Evolutionary conservation across 2,329 filamentous ascomycete species (phyloP), one percentile per base, ranked within the genome.

Genomic region (Ceratocystis diversiconidia): DNA sequence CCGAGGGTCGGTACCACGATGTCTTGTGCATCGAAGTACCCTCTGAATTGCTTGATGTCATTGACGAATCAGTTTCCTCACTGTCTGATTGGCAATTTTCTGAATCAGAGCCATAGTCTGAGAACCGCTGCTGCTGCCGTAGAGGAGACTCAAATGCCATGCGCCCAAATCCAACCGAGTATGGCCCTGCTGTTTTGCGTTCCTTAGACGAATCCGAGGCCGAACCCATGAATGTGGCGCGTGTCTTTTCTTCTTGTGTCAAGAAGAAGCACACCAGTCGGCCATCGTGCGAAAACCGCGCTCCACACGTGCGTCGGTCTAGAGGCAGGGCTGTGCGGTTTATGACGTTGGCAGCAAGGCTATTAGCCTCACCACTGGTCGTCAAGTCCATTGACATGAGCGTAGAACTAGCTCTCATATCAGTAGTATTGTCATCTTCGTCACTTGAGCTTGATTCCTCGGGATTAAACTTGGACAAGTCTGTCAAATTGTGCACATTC

Each of bases 391-490:
- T 83, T 5, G 83, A 85, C 80, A 86, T 82, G 64, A 81, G 80
- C 12, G 79, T 80, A 7, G 80, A 82, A 19, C 79, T 80, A 2
- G 80, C 79, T 1, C 79, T 72, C 0, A 79, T 78, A 10, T 82
- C 80, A 59, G 78, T 78, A 48, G 91, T 89, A 25, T 92, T 89
- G 69, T 92, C 65, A 12, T 52, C 89, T 68, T 90, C 87, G 68
- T 90, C 87, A 70, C 89, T 95, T 2, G 90, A 96, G 69, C 89
- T 92, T 69, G 94, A 90, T 66, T 89, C 88, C 36, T 78, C 82
- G 67, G 80, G 82, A 5, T 82, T 71, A 60, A 80, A 79, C 70
- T 84, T 80, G 64, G 83, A 83, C 6, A 85, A 74, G 69, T 88
- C 85, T 69, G 85, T 80, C 19, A 67, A 50, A 52, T 67, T 61